Conservation (phyloP, 2,329 filamentous ascomycete genomes). For the Colletotrichum tropicale region DNA sequence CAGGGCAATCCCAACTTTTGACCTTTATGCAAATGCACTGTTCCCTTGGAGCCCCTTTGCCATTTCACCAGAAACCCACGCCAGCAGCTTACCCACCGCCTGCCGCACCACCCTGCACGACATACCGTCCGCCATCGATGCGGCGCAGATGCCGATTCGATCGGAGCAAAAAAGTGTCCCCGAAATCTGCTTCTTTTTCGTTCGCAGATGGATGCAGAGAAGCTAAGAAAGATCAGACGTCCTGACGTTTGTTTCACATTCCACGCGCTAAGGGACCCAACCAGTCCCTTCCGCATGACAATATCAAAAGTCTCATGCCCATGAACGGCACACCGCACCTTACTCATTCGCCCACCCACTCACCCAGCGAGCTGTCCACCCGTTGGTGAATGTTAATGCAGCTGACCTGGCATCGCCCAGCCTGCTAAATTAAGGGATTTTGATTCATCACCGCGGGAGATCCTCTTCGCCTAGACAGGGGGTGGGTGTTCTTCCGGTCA, state of each 20-base stretch:
- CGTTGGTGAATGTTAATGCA: background rate
- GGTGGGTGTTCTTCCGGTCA: background rate
- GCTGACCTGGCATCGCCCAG: background rate
- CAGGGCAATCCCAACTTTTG: conserved; percentile 15
- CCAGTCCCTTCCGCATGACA: conserved; percentile 2
- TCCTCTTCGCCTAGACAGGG: background rate
- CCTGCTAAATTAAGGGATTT: background rate
- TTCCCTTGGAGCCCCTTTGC: background rate
- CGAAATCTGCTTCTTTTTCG: background rate
- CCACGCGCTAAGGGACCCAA: background rate
- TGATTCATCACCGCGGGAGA: background rate
- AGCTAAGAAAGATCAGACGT: background rate
- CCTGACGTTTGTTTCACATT: background rate
- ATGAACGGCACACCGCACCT: background rate
- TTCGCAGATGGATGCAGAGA: background rate
- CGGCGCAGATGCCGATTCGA: background rate
- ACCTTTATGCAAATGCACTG: conserved; percentile 15
- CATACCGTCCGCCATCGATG: background rate
- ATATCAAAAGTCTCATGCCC: background rate
- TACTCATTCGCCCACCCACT: background rate
- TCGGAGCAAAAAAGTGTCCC: background rate
- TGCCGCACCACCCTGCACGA: background rate
- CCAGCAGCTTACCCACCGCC: background rate
- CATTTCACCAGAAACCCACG: background rate
- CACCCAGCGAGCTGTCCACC: background rate